Evolutionary conservation across 495 filamentous ascomycete species (phyloP), one percentile per base, ranked within the genome.

Genomic region (Cercophora sp.): DNA sequence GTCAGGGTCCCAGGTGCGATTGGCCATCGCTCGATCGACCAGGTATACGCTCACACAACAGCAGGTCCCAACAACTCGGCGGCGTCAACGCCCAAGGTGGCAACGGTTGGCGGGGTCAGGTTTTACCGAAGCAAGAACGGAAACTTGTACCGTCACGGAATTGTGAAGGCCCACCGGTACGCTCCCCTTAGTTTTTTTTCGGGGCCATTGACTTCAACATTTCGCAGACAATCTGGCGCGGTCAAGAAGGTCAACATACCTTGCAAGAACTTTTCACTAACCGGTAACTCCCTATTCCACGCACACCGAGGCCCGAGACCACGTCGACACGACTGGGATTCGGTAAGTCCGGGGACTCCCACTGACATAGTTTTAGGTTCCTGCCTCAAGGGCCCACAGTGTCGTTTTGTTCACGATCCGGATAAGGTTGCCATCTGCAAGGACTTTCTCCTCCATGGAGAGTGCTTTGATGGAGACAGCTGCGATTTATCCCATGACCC

Each of bases 401-500:
- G 93, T 67, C 86, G 78, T 36, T 94, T 87, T 66, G 73, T 83
- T 55, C 93, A 98, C 76, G 89, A 97, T 59, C 82, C 85, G 20
- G 78, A 82, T 55, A 93, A 90, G 73, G 89, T 94, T 60, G 90
- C 93, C 32, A 87, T 94, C 41, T 98, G 93, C 83, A 89, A 85
- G 64, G 83, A 85, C 49, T 96, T 85, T 65, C 79, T 96, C 47
- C 78, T 84, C 52, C 88, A 85, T 70, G 87, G 87, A 64, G 76
- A 82, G 57, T 98, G 93, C 73, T 73, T 74, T 50, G 81, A 81
- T 69, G 91, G 90, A 68, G 83, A 84, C 61, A 79, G 79, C 65
- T 98, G 93, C 75, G 90, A 96, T 70, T 80, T 97, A 50, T 96
- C 93, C 55, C 93, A 98, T 80, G 87, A 91, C 31, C 78, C 89